Base-by-base conservation (phyloP, 2,329 filamentous ascomycete species). In the Cordyceps cicadae region DNA sequence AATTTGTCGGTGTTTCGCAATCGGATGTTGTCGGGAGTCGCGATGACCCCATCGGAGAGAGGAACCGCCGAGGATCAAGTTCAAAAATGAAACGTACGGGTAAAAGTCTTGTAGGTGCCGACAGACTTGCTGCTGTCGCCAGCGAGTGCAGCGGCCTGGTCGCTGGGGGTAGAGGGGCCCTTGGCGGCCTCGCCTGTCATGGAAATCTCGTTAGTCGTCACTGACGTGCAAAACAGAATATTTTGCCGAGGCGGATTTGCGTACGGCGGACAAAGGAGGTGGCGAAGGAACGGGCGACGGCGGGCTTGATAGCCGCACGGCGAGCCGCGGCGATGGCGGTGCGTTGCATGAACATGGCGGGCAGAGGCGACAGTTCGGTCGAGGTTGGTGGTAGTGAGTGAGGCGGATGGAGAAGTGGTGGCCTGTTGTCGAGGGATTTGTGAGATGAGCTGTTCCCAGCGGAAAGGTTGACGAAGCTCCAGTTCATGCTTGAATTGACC, bases 311-410 rank as follows among this genome's bases (percentile, higher is more conserved):
- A 63, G 79, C 84, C 63, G 70, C 74, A 66, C 85, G 82, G 73
- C 85, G 84, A 70, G 83, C 84, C 71, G 78, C 82, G 67, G 80
- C 76, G 66, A 84, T 70, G 72, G 80, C 83, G 71, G 84, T 79
- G 72, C 85, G 85, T 79, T 85, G 82, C 72, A 87, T 72, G 69
- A 87, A 84, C 85, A 87, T 86, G 70, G 69, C 72, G 74, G 19
- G 46, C 14, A 24, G 29, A 24, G 32, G 70, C 65, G 66, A 55
- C 37, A 60, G 62, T 63, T 62, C 63, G 65, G 64, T 62, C 65
- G 62, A 37, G 59, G 19, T 61, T 63, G 59, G 63, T 64, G 63
- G 64, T 64, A 63, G 65, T 57, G 65, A 63, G 65, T 57, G 65
- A 63, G 53, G 50, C 46, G 59, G 62, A 66, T 65, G 64, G 64